Base-by-base conservation (phyloP, 2,329 filamentous ascomycete genomes). In the Fusarium solani-melongenae region DNA sequence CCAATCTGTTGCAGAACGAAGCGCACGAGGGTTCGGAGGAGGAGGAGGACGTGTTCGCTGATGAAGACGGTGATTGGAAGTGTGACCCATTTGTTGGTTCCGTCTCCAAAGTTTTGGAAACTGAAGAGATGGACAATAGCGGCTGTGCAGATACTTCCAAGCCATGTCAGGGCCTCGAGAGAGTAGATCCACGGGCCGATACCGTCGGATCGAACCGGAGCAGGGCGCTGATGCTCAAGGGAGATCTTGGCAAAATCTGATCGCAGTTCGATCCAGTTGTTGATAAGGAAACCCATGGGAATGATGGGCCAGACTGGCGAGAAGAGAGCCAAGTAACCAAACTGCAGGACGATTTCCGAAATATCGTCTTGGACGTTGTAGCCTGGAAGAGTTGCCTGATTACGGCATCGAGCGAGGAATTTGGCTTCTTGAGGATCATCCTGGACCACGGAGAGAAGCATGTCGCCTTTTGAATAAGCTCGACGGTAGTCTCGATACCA, bases 161-260 rank as follows among this genome's bases (percentile, higher is more conserved):
- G 82, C 92, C 92, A 93, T 3, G 91, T 89, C 14, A 95, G 84
- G 70, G 93, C 90, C 56, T 89, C 88, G 14, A 95, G 85, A 0
- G 89, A 91, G 70, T 91, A 87, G 17, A 94, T 86, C 88, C 92
- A 94, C 0, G 93, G 92, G 0, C 93, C 93, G 70, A 95, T 94
- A 5, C 91, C 92, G 77, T 94, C 93, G 1, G 91, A 88, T 7
- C 93, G 90, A 72, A 88, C 88, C 0, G 93, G 93, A 0, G 87
- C 89, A 0, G 93, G 93, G 1, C 93, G 89, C 70, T 92, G 91
- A 84, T 92, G 92, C 78, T 94, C 92, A 27, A 91, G 85, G 71
- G 91, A 93, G 64, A 95, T 92, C 78, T 94, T 95, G 82, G 93
- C 88, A 53, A 93, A 93, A 76, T 95, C 93, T 4, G 92, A 92